phyloP scores from a whole-genome alignment of 371 early-diverging fungal species.

The Mycotypha africana region DNA sequence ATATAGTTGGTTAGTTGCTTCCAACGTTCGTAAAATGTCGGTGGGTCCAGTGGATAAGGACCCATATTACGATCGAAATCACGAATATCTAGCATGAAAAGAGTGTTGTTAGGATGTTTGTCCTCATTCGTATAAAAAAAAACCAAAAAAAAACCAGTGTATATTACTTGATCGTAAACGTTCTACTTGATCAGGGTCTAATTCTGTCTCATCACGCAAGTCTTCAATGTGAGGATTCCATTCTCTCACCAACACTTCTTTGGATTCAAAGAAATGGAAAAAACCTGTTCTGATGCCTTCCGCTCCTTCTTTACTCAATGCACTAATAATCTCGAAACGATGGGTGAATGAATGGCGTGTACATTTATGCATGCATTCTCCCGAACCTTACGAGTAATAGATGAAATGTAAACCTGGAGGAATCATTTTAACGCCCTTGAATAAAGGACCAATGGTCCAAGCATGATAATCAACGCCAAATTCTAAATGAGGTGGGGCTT shows the following conservation, averaged over 20 bases:
- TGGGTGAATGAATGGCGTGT: too few relatives aligned
- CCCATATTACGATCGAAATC: slow-evolving; percentile 83
- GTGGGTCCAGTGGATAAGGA: slow-evolving; percentile 75
- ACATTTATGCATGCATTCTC: too few relatives aligned
- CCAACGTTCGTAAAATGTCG: slow-evolving; percentile 69
- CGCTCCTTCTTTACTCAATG: slow-evolving; percentile 49
- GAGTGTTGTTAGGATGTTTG: too few relatives aligned
- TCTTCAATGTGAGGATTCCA: slow-evolving; percentile 66
- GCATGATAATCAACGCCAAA: slow-evolving; percentile 91
- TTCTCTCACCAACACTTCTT: slow-evolving; percentile 69
- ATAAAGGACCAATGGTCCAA: slow-evolving; percentile 88
- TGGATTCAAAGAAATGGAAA: slow-evolving; percentile 60
- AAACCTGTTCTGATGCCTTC: slow-evolving; percentile 71
- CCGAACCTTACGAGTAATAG: slow-evolving; percentile 70
- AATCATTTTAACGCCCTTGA: slow-evolving; percentile 90
- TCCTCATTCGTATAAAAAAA: neutral
- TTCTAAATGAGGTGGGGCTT: slow-evolving; percentile 77
- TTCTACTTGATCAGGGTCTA: slow-evolving; percentile 46
- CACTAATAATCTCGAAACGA: slow-evolving; percentile 24
- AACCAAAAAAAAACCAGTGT: neutral
- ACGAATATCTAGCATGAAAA: slow-evolving; percentile 50
- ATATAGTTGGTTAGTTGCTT: slow-evolving; percentile 62
- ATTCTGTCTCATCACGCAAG: slow-evolving; percentile 37
- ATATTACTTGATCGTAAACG: slow-evolving; percentile 39
- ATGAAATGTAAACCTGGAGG: slow-evolving; percentile 94